Conservation (phyloP, 31 red algal species). For the Asparagopsis taxiformis region DNA sequence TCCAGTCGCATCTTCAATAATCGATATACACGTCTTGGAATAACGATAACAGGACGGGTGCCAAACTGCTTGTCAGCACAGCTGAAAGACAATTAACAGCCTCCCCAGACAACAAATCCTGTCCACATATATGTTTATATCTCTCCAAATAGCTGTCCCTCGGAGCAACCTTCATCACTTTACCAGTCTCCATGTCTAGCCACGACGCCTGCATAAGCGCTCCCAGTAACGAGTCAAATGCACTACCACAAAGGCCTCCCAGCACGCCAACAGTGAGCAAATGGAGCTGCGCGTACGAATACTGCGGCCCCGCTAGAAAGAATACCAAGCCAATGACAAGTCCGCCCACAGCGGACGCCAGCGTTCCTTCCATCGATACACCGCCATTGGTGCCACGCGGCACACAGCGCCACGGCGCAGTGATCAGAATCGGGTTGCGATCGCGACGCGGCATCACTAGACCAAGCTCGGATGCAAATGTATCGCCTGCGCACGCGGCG, state of each 20-base stretch:
- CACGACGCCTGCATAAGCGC: conserved; percentile 9
- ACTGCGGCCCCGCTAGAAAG: conserved; percentile 23
- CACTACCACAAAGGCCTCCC: conserved; percentile 28
- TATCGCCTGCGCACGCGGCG: conserved; percentile 54
- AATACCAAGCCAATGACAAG: conserved; percentile 26
- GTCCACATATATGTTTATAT: conserved; percentile 35
- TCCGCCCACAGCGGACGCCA: conserved; percentile 39
- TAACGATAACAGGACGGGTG: conserved; percentile 18
- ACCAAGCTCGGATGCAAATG: conserved; percentile 52
- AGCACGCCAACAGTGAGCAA: conserved; percentile 16
- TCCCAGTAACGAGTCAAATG: conserved; percentile 37
- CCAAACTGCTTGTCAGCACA: conserved; percentile 15
- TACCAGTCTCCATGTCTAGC: conserved; percentile 25
- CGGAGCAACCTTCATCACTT: conserved; percentile 18
- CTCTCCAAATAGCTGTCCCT: background rate
- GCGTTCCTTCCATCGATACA: conserved; percentile 27
- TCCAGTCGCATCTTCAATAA: background rate
- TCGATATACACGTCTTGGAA: conserved; percentile 1
- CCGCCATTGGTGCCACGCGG: conserved; percentile 61
- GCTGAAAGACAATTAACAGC: conserved; percentile 19
- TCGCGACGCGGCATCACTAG: conserved; percentile 33
- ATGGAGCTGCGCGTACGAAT: conserved; percentile 14
- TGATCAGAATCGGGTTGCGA: conserved; percentile 21
- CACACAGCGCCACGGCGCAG: conserved; percentile 29
- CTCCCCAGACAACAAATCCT: conserved; percentile 31